A percentile compares a stretch with the other conserved stretches of the same genome.
phyloP scores from a whole-genome alignment of 2,329 filamentous ascomycete genomes.

The Trichoderma breve region DNA sequence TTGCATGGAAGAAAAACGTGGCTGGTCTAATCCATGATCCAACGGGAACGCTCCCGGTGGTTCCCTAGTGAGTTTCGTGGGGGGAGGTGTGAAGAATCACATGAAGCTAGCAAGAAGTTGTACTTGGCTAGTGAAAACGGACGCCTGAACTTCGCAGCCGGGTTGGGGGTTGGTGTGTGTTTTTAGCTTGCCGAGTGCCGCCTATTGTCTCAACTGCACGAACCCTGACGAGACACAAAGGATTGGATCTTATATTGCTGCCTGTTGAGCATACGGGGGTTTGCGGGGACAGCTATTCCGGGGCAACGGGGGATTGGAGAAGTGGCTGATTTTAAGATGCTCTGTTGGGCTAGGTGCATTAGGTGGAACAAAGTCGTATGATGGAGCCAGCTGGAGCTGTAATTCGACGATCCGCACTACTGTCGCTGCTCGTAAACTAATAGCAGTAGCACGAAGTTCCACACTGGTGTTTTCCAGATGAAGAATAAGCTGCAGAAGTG shows the following conservation, averaged over 20 bases:
- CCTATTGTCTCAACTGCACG: neutral
- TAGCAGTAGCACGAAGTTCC: neutral
- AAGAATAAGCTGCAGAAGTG: neutral
- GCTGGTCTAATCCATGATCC: neutral
- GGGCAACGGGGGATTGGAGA: neutral
- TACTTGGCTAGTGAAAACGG: neutral
- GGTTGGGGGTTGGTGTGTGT: neutral
- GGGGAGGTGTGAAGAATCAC: neutral
- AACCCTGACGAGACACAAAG: neutral
- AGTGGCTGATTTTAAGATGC: conserved; percentile 1
- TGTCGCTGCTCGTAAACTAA: neutral
- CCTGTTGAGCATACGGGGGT: neutral
- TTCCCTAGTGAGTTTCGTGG: neutral
- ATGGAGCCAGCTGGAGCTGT: neutral
- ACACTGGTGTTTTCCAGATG: neutral
- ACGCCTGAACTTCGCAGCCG: neutral
- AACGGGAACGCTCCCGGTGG: conserved; percentile 13
- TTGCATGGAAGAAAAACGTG: conserved; percentile 9
- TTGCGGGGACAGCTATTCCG: conserved; percentile 2
- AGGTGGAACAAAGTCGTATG: neutral
- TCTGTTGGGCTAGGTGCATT: neutral
- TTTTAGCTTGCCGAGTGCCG: neutral
- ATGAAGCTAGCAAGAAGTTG: neutral
- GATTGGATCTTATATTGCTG: conserved; percentile 8
- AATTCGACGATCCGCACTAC: neutral